phyloP scores from a whole-genome alignment of 129 eudicot species.

The Rutidosis leptorrhynchoides region DNA sequence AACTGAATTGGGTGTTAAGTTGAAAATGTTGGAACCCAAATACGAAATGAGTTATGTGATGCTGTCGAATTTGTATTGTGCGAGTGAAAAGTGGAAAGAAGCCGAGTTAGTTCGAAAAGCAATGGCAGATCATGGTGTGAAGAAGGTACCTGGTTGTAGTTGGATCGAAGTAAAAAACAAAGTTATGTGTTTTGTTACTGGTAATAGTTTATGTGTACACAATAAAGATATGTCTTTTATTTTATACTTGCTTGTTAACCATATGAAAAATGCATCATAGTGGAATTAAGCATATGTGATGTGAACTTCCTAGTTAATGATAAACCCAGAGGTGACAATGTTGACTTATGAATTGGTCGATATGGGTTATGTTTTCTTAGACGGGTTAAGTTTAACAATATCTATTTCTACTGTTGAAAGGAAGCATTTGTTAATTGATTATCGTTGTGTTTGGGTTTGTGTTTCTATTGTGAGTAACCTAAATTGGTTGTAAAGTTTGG shows the following conservation, averaged over 20 bases:
- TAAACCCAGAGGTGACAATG: neutral
- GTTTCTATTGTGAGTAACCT: no score
- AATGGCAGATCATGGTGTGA: slow-evolving; percentile 55
- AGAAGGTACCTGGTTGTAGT: slow-evolving; percentile 74
- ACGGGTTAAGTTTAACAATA: no score
- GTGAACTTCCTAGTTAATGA: neutral
- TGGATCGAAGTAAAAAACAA: slow-evolving; percentile 67
- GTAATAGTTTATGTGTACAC: slow-evolving; percentile 29
- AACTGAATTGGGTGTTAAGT: slow-evolving; percentile 34
- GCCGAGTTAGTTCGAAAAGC: slow-evolving; percentile 63
- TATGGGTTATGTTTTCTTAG: neutral
- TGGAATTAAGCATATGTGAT: neutral
- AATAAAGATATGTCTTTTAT: slow-evolving; percentile 38
- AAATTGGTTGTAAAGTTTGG: no score
- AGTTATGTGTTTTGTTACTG: slow-evolving; percentile 52
- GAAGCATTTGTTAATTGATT: no score
- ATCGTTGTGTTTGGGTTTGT: no score
- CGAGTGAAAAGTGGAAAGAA: slow-evolving; percentile 68
- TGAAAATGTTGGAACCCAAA: slow-evolving; percentile 43
- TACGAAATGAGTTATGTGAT: slow-evolving; percentile 67
- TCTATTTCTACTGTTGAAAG: no score
- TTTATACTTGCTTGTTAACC: slow-evolving; percentile 47
- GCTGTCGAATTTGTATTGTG: slow-evolving; percentile 71
- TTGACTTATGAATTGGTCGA: neutral
- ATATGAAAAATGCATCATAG: slow-evolving; percentile 42